phyloP scores from a whole-genome alignment of 169 alveolate genomes.

The Pseudocohnilembus persalinus region DNA sequence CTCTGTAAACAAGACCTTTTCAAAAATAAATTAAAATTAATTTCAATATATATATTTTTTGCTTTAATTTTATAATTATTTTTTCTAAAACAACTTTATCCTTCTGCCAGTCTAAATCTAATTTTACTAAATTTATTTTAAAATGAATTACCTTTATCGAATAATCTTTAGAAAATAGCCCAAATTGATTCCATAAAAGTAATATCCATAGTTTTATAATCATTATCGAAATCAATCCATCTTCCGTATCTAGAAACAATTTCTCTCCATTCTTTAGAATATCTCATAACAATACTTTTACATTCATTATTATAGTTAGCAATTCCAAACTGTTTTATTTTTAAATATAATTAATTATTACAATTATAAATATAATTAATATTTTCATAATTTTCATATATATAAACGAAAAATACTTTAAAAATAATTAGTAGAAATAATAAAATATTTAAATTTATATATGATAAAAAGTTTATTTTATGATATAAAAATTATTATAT shows the following conservation, averaged over 20 bases:
- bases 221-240: conserved; percentile 99
- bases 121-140: conserved; percentile 41
- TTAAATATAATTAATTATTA: no score
- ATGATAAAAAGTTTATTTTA: no score
- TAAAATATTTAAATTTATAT: no score
- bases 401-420: no score
- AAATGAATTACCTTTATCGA: conserved; percentile 55
- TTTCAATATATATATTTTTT: no score
- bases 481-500: no score
- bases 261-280: conserved; percentile 94
- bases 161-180: conserved; percentile 81
- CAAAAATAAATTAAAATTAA: no score
- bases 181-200: conserved; percentile 97
- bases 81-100: conserved; percentile 91
- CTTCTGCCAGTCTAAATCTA: conserved; percentile 85
- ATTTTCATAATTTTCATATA: no score
- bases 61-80: background rate
- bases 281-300: conserved; percentile 95
- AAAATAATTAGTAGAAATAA: no score
- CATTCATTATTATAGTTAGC: conserved; percentile 88
- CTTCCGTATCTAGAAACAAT: conserved; percentile 96
- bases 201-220: conserved; percentile 98
- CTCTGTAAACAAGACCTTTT: conserved; percentile 92
- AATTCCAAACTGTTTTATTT: conserved; percentile 80
- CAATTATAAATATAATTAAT: no score